Conservation (phyloP, 148 eudicot genomes). For the Camellia japonica region DNA sequence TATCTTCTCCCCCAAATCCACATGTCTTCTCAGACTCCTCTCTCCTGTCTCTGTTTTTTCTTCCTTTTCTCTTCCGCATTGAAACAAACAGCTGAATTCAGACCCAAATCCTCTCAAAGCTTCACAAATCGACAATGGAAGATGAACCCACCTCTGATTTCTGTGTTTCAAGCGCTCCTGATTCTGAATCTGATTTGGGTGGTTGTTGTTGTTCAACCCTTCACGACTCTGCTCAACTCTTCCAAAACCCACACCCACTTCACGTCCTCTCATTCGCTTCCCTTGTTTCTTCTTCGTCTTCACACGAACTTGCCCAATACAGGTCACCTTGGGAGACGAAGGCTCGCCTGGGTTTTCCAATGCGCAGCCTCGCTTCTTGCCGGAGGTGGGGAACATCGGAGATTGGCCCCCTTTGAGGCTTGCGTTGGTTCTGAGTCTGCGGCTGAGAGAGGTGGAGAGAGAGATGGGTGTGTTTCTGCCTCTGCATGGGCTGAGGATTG, state of each 20-base stretch:
- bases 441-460: slow-evolving; percentile 52
- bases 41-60: slow-evolving; percentile 26
- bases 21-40: slow-evolving; percentile 59
- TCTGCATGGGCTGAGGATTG: slow-evolving; percentile 54
- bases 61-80: slow-evolving; percentile 52
- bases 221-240: slow-evolving; percentile 28
- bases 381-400: slow-evolving; percentile 47
- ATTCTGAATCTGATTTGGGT: slow-evolving; percentile 14
- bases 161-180: slow-evolving; percentile 36
- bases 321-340: slow-evolving; percentile 91
- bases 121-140: slow-evolving; percentile 77
- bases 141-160: slow-evolving; percentile 83
- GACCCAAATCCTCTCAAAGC: slow-evolving; percentile 61
- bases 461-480: slow-evolving; percentile 31
- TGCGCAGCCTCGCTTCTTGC: slow-evolving; percentile 39
- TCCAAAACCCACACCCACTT: slow-evolving; percentile 48
- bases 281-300: slow-evolving; percentile 83
- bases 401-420: slow-evolving; percentile 55
- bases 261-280: slow-evolving; percentile 42
- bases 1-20: slow-evolving; percentile 67
- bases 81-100: slow-evolving; percentile 78
- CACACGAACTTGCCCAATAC: slow-evolving; percentile 88
- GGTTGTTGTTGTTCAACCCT: background rate
- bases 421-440: slow-evolving; percentile 49
- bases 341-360: slow-evolving; percentile 71